phyloP scores from a whole-genome alignment of 768 basidiomycete genomes.

The Russula olivacea region DNA sequence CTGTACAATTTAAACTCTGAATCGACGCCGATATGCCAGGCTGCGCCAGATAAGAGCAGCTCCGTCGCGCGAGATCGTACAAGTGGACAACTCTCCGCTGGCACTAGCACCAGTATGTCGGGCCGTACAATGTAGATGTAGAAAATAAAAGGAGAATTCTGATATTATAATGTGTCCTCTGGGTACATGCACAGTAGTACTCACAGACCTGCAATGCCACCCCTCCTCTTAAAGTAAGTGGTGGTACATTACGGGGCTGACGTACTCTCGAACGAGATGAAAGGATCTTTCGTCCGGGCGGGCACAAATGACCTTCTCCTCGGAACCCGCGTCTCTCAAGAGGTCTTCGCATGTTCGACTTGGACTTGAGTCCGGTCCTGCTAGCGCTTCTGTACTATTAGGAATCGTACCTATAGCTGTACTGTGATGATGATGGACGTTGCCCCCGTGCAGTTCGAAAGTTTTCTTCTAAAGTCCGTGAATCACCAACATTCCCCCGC shows the following conservation, averaged over 20 bases:
- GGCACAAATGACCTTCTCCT: conserved; percentile 12
- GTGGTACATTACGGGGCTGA: not conserved
- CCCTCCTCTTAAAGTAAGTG: too few relatives aligned
- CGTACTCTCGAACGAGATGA: too few relatives aligned
- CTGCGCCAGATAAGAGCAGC: not conserved
- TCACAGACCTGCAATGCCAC: not conserved
- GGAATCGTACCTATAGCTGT: not conserved
- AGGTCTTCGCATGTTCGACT: not conserved
- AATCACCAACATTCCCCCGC: not conserved
- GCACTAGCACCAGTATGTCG: not conserved
- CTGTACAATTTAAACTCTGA: not conserved
- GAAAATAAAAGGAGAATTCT: not conserved
- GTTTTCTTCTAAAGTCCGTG: not conserved
- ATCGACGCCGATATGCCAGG: not conserved
- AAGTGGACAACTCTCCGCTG: not conserved
- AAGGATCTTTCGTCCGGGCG: not conserved
- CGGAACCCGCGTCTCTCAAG: conserved; percentile 5
- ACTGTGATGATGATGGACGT: not conserved
- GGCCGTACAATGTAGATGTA: not conserved
- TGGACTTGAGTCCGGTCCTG: not conserved
- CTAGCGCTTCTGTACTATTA: not conserved
- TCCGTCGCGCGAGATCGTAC: not conserved
- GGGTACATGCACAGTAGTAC: not conserved
- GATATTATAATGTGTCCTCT: too few relatives aligned
- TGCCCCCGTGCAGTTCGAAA: not conserved